Evolutionary conservation across 2,329 filamentous ascomycete species (phyloP), one percentile per base, ranked within the genome.

Genomic region (Beauveria bassiana): DNA sequence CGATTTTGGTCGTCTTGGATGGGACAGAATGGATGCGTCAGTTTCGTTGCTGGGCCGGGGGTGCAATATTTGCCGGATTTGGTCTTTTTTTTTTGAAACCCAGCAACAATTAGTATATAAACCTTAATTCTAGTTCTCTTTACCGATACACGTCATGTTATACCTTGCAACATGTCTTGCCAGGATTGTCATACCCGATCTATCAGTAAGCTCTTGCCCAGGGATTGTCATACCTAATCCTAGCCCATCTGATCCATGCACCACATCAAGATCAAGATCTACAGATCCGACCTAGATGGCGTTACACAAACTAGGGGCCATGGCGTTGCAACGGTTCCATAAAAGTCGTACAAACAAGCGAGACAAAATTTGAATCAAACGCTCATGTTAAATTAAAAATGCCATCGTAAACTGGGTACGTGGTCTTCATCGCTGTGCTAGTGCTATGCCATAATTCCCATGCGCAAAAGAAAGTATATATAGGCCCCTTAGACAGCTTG

Each of bases 71-170:
- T 1, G 31, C 31, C 31, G 12, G 31, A 34, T 34, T 34, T 10
- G 31, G 8, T 7, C 10, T 31, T 10, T 34, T 34, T 34, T 5
- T 34, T 34, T 14, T 34, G 31, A 34, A 34, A 34, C 31, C 12
- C 20, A 34, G 31, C 31, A 34, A 46, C 43, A 24, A 8, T 42
- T 56, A 26, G 58, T 60, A 60, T 26, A 60, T 60, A 60, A 12
- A 60, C 24, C 14, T 56, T 45, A 51, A 61, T 56, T 56, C 45
- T 61, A 61, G 24, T 61, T 46, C 10, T 51, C 24, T 40, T 49
- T 22, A 28, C 2, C 2, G 28, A 28, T 28, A 31, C 14, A 40
- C 31, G 7, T 14, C 5, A 42, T 28, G 7, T 34, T 14, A 42
- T 28, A 38, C 5, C 5, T n/a, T 8, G n/a, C 20, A 38, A 50